phyloP scores from a whole-genome alignment of 2,329 filamentous ascomycete genomes.

The Plectosphaerella plurivora region DNA sequence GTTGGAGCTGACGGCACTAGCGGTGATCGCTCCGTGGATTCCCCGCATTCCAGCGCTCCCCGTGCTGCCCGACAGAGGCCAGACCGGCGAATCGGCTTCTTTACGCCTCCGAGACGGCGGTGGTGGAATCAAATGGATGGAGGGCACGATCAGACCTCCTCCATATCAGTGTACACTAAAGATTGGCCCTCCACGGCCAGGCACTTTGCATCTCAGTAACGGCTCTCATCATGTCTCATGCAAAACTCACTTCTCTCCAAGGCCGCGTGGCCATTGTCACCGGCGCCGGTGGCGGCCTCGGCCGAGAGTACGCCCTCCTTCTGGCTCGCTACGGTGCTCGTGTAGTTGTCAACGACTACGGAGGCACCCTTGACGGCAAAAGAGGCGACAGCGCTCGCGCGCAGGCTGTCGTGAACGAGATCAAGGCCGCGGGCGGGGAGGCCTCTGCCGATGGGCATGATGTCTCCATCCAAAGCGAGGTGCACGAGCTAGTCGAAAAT shows the following conservation, averaged over 20 bases:
- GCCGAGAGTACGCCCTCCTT: conserved; percentile 15
- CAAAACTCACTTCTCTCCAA: not conserved
- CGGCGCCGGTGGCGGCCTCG: conserved; percentile 16
- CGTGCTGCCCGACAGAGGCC: too few relatives aligned
- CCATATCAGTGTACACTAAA: too few relatives aligned
- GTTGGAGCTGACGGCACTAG: too few relatives aligned
- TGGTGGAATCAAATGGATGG: too few relatives aligned
- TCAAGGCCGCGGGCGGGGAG: not conserved
- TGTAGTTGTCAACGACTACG: conserved; percentile 12
- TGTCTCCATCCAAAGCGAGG: not conserved
- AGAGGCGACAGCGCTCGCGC: not conserved
- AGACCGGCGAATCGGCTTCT: too few relatives aligned
- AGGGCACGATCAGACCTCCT: too few relatives aligned
- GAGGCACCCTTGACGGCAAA: not conserved
- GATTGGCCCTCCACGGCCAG: too few relatives aligned
- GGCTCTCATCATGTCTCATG: not conserved
- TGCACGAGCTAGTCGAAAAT: not conserved
- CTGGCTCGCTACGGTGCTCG: conserved; percentile 12
- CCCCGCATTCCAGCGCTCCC: too few relatives aligned
- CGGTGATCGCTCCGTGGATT: too few relatives aligned
- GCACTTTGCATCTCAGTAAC: too few relatives aligned
- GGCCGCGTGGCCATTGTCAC: conserved; percentile 13
- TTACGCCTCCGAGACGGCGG: too few relatives aligned
- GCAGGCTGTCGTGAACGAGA: not conserved
- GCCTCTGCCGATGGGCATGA: not conserved